Conservation (phyloP, 805 yeast genomes). For the Candida succiphila region DNA sequence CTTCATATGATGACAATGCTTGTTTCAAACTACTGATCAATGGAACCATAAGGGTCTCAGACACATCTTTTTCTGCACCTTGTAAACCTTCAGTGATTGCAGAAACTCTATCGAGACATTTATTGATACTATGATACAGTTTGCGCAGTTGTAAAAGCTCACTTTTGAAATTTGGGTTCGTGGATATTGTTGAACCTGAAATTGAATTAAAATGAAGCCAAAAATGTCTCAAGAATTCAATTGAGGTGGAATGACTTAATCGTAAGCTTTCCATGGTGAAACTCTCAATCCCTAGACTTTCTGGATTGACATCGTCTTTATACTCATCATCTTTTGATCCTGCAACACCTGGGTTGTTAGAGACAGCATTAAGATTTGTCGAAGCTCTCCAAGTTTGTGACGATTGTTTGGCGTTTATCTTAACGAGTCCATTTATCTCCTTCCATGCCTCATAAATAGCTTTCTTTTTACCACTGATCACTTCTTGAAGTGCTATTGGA, state of each 20-base stretch:
- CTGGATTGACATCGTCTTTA: constrained; percentile 4
- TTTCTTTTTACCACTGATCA: constrained; percentile 17
- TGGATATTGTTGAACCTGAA: constrained; percentile 16
- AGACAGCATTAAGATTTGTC: constrained; percentile 15
- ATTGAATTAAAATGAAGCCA: constrained; percentile 48
- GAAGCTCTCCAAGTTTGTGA: constrained; percentile 31
- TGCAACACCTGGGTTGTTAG: constrained; percentile 23
- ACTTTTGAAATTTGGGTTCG: constrained; percentile 20
- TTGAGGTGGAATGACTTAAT: constrained; percentile 59
- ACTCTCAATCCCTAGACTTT: constrained; percentile 13
- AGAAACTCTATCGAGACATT: constrained; percentile 35
- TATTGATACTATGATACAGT: constrained; percentile 37
- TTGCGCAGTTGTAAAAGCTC: constrained; percentile 27
- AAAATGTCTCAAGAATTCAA: constrained; percentile 68
- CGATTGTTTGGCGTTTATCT: constrained; percentile 44
- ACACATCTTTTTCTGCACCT: constrained; percentile 5
- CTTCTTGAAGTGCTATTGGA: constrained; percentile 7
- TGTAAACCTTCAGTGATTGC: constrained; percentile 12
- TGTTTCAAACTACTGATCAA: constrained; percentile 30
- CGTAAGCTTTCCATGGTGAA: constrained; percentile 39
- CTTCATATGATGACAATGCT: constrained; percentile 39
- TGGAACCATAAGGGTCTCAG: constrained; percentile 25
- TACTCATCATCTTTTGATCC: not conserved
- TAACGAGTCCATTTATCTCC: constrained; percentile 37
- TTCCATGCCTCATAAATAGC: constrained; percentile 32